These are phyloP conservation scores for Dentipellis fragilis DNA, from an alignment of 768 basidiomycete genomes.

Conservation along the genomic window DNA sequence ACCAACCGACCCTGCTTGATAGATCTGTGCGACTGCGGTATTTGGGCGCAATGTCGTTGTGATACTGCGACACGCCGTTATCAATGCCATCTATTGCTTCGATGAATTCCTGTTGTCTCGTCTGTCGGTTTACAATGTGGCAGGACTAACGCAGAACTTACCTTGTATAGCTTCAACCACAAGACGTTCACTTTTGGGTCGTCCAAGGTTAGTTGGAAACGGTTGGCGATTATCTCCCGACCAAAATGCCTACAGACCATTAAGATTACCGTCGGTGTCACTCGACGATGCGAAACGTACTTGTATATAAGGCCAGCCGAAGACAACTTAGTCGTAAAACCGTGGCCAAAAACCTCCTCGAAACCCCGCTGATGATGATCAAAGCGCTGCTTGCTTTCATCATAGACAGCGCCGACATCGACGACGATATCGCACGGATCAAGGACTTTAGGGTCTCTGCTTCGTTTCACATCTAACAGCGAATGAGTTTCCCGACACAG, in stretches of 20 bases:
- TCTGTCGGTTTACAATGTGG: slow-evolving; percentile 4
- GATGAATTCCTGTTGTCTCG: slow-evolving; percentile 62
- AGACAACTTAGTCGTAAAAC: slow-evolving; percentile 81
- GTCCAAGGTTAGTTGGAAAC: slow-evolving; percentile 35
- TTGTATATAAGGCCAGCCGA: slow-evolving; percentile 95
- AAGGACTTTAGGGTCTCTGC: slow-evolving; percentile 59
- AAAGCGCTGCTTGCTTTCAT: slow-evolving; percentile 65
- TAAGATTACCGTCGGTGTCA: neutral
- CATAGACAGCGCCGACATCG: slow-evolving; percentile 92
- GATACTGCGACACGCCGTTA: slow-evolving; percentile 85
- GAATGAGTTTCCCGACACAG: slow-evolving; percentile 2
- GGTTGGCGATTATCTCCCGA: slow-evolving; percentile 67
- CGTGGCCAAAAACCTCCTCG: slow-evolving; percentile 79
- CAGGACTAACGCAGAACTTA: slow-evolving; percentile 17
- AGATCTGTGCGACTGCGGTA: slow-evolving; percentile 81
- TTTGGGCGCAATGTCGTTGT: slow-evolving; percentile 48
- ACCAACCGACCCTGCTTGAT: slow-evolving; percentile 66
- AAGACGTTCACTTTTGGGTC: slow-evolving; percentile 62
- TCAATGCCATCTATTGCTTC: slow-evolving; percentile 93
- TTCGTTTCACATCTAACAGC: slow-evolving; percentile 45
- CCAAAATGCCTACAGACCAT: slow-evolving; percentile 66
- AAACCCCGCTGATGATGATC: slow-evolving; percentile 98
- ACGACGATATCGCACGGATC: slow-evolving; percentile 89
- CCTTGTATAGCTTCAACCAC: slow-evolving; percentile 87
- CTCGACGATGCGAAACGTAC: slow-evolving; percentile 30